These are phyloP conservation scores for Lepraria neglecta DNA, from an alignment of 495 filamentous ascomycete genomes.

Conservation along the genomic window DNA sequence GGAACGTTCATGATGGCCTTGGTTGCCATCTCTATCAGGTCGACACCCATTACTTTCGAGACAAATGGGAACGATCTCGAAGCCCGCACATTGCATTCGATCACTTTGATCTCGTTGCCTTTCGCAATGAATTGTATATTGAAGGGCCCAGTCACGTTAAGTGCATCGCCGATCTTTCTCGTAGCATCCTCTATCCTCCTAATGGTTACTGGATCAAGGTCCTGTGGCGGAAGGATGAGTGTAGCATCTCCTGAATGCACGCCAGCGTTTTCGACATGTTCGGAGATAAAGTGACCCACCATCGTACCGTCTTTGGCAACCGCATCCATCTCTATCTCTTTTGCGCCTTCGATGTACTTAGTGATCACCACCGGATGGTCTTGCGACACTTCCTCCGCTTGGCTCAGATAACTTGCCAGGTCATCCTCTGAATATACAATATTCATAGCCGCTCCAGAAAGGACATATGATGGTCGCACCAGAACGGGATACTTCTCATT, in stretches of 20 bases:
- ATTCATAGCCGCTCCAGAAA: conserved; percentile 98
- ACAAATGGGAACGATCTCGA: conserved; percentile 97
- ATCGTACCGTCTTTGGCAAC: conserved; percentile 83
- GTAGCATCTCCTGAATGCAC: conserved; percentile 98
- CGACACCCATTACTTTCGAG: conserved; percentile 97
- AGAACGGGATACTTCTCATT: conserved; percentile 85
- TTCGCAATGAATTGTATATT: conserved; percentile 99
- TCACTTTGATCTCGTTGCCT: conserved; percentile 99
- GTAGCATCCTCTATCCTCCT: conserved; percentile 90
- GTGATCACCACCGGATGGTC: conserved; percentile 98
- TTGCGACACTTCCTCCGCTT: conserved; percentile 85
- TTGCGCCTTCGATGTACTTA: conserved; percentile 95
- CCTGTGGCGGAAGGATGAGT: conserved; percentile 91
- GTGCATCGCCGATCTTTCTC: conserved; percentile 85
- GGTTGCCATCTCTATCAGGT: conserved; percentile 97
- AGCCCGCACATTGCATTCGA: conserved; percentile 96
- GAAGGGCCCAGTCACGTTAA: conserved; percentile 94
- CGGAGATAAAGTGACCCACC: conserved; percentile 88
- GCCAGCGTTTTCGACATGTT: conserved; percentile 96
- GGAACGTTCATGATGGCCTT: conserved; percentile 90
- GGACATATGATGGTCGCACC: conserved; percentile 92
- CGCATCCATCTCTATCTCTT: conserved; percentile 97
- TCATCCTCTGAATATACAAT: conserved; percentile 92
- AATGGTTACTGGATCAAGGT: conserved; percentile 83
- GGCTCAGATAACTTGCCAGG: conserved; percentile 81